A percentile compares a stretch with the other conserved stretches of the same genome.
phyloP scores from a whole-genome alignment of 2,329 filamentous ascomycete genomes.

The Calonectria pseudoreteaudii region DNA sequence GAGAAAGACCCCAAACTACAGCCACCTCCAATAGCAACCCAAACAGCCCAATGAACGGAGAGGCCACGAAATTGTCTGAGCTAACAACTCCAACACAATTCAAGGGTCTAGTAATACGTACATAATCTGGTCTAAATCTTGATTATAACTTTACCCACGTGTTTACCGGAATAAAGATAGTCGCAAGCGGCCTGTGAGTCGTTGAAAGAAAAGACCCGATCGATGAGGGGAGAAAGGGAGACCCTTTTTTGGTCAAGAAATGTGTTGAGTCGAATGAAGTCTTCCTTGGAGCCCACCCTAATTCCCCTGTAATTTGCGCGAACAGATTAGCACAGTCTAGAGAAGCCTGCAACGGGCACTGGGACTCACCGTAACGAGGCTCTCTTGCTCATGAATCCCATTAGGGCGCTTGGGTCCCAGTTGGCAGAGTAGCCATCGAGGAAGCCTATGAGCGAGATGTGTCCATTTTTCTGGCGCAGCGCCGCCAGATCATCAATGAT shows the following conservation, averaged over 20 bases:
- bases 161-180: slow-evolving; percentile 13
- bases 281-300: background rate
- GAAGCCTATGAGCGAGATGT: background rate
- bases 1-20: too few relatives aligned
- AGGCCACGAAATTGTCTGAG: too few relatives aligned
- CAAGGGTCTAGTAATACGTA: background rate
- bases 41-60: background rate
- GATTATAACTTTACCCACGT: slow-evolving; percentile 13
- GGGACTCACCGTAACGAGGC: slow-evolving; percentile 1
- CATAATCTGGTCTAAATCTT: background rate
- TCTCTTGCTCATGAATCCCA: background rate
- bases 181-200: slow-evolving; percentile 9
- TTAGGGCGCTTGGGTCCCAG: background rate
- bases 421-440: background rate
- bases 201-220: background rate
- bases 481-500: slow-evolving; percentile 33
- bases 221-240: background rate
- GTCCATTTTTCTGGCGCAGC: background rate
- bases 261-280: background rate
- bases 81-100: background rate
- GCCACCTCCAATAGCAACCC: background rate
- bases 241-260: slow-evolving; percentile 13
- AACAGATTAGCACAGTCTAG: background rate
- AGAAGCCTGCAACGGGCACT: background rate
- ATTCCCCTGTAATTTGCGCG: background rate